Evolutionary conservation across 2,329 filamentous ascomycete genomes (phyloP).

Genomic region (Claviceps maximensis): DNA sequence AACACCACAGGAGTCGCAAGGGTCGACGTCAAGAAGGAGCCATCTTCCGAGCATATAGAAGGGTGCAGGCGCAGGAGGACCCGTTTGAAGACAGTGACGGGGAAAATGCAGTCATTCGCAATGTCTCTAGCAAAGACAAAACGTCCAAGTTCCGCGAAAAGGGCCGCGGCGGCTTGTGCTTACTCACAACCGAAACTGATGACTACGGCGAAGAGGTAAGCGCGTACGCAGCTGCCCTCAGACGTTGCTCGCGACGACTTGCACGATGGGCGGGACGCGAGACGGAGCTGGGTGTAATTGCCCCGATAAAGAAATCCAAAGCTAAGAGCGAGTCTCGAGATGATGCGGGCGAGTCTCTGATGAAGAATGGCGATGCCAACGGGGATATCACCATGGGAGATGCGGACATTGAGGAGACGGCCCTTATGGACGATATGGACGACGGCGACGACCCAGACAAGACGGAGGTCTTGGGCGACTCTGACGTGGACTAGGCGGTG

Average conservation of each 20-base stretch:
- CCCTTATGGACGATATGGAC: constrained; percentile 27
- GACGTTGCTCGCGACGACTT: constrained; percentile 51
- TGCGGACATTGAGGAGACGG: constrained; percentile 35
- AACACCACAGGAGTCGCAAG: constrained; percentile 51
- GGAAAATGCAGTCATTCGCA: constrained; percentile 31
- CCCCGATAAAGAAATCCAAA: constrained; percentile 28
- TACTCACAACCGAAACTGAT: constrained; percentile 47
- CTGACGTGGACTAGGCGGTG: constrained; percentile 18
- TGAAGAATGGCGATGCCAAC: constrained; percentile 22
- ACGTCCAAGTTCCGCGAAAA: constrained; percentile 36
- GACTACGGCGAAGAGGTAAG: constrained; percentile 67
- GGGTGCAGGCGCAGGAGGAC: constrained; percentile 43
- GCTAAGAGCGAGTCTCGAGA: constrained; percentile 12
- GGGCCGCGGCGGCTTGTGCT: constrained; percentile 51
- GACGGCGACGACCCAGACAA: constrained; percentile 31
- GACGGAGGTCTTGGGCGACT: constrained; percentile 25
- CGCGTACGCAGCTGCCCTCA: constrained; percentile 51
- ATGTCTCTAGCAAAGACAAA: constrained; percentile 15
- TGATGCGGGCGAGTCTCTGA: not conserved
- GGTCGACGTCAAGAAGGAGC: constrained; percentile 50
- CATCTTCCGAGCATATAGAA: constrained; percentile 51
- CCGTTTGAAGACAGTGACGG: constrained; percentile 51
- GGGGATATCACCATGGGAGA: constrained; percentile 39
- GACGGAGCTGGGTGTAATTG: constrained; percentile 32
- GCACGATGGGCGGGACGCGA: constrained; percentile 48